These are phyloP conservation scores for Borovskyia barvae DNA, from an alignment of 208 protist species.

Conservation along the genomic window DNA sequence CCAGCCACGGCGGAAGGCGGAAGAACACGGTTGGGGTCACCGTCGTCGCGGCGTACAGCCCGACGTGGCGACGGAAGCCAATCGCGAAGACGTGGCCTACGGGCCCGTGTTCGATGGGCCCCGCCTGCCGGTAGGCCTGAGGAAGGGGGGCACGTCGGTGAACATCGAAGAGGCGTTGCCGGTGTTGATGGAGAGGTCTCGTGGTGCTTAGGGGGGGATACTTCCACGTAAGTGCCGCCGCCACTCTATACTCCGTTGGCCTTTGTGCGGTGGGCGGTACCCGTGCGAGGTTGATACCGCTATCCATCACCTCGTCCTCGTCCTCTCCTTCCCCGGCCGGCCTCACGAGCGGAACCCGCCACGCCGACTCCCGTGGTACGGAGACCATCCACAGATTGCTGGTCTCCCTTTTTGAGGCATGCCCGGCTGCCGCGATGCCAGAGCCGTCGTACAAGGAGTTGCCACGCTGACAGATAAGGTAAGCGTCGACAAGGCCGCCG, in stretches of 20 bases:
- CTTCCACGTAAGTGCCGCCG: too few relatives aligned
- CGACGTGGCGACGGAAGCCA: constrained; percentile 11
- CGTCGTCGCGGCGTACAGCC: constrained; percentile 15
- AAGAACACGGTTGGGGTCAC: constrained; percentile 16
- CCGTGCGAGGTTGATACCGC: not conserved
- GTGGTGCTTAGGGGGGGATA: too few relatives aligned
- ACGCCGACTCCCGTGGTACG: constrained; percentile 13
- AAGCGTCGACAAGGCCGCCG: not conserved
- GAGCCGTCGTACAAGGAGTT: constrained; percentile 4
- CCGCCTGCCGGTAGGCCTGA: too few relatives aligned
- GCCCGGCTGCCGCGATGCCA: not conserved
- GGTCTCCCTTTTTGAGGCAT: not conserved
- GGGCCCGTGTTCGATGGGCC: too few relatives aligned
- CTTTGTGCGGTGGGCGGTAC: not conserved
- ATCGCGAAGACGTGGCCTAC: constrained; percentile 15
- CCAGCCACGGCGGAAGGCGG: constrained; percentile 6
- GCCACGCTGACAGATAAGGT: constrained; percentile 14
- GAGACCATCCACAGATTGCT: constrained; percentile 27
- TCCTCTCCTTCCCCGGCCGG: constrained; percentile 8
- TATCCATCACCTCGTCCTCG: not conserved
- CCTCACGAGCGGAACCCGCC: constrained; percentile 23
- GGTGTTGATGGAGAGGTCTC: too few relatives aligned
- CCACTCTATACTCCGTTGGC: too few relatives aligned
- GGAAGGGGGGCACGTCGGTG: constrained; percentile 1
- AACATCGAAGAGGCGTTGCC: constrained; percentile 15